Percentiles rank a stretch among this genome's conserved stretches.
These are phyloP conservation scores for Penicillium subrubescens DNA, from an alignment of 495 filamentous ascomycete species.

Conservation along the genomic window DNA sequence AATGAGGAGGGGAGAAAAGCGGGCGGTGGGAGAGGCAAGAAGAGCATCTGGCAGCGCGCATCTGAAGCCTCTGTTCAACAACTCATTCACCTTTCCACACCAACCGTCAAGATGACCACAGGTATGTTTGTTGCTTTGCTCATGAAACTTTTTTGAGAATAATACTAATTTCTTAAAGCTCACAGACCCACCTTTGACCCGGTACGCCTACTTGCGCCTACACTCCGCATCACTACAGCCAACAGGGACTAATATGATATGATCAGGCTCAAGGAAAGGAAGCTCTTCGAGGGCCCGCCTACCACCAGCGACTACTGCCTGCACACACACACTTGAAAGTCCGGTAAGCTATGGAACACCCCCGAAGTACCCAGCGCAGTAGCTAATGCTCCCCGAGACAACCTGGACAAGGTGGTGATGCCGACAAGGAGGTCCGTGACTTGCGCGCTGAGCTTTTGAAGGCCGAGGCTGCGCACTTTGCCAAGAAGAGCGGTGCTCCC, in stretches of 20 bases:
- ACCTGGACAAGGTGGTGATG: conserved; percentile 85
- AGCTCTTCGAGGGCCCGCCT: conserved; percentile 88
- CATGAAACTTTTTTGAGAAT: not conserved
- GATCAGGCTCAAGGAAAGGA: conserved; percentile 88
- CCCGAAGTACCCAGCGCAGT: not conserved
- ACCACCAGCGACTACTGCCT: conserved; percentile 93
- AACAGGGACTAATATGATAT: conserved; percentile 21
- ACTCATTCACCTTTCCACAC: not conserved
- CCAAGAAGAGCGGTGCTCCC: conserved; percentile 72
- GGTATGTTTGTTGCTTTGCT: conserved; percentile 40
- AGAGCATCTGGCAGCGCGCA: not conserved
- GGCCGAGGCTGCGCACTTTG: conserved; percentile 85
- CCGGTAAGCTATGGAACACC: conserved; percentile 49
- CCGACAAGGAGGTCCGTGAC: conserved; percentile 73
- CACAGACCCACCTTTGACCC: conserved; percentile 95
- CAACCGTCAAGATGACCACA: conserved; percentile 61
- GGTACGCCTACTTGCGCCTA: conserved; percentile 49
- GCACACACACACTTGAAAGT: conserved; percentile 91
- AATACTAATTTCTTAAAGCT: conserved; percentile 44
- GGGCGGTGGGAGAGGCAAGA: conserved; percentile 16
- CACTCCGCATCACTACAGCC: not conserved
- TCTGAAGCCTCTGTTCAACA: conserved; percentile 7
- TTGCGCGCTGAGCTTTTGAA: conserved; percentile 86
- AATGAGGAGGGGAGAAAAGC: not conserved
- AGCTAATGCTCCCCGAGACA: conserved; percentile 54